phyloP scores from a whole-genome alignment of 2,329 filamentous ascomycete genomes.

The Taxawa tesnikishii region DNA sequence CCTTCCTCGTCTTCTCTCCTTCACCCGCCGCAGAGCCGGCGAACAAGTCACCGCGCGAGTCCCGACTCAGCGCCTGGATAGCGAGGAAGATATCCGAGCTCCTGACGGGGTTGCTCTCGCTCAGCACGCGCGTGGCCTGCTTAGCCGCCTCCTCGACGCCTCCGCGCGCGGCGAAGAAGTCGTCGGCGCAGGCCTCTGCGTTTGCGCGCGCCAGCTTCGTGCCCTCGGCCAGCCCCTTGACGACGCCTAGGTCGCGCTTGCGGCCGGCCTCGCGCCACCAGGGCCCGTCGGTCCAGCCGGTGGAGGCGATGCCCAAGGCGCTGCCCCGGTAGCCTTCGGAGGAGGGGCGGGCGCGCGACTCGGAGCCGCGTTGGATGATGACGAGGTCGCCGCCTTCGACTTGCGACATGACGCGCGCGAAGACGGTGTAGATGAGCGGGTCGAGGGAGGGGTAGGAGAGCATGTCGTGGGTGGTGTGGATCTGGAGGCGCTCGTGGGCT shows the following conservation, averaged over 20 bases:
- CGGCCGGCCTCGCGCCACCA: constrained; percentile 69
- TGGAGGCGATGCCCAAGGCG: constrained; percentile 27
- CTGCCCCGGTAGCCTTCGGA: constrained; percentile 46
- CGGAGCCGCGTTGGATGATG: constrained; percentile 85
- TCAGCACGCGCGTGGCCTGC: constrained; percentile 65
- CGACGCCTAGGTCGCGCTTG: constrained; percentile 64
- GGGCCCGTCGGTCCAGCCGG: constrained; percentile 83
- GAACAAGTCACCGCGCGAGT: constrained; percentile 56
- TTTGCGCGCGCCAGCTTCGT: constrained; percentile 84
- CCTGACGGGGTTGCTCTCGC: constrained; percentile 77
- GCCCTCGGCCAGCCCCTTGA: constrained; percentile 72
- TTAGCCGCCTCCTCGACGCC: constrained; percentile 71
- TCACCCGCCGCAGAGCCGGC: constrained; percentile 33
- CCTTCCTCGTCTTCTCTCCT: constrained; percentile 27
- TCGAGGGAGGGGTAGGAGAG: constrained; percentile 90
- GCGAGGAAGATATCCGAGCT: constrained; percentile 91
- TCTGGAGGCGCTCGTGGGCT: constrained; percentile 90
- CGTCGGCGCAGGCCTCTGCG: constrained; percentile 74
- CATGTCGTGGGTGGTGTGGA: constrained; percentile 94
- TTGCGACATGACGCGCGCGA: constrained; percentile 95
- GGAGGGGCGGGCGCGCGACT: constrained; percentile 56
- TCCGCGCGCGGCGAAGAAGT: constrained; percentile 69
- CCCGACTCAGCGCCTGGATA: constrained; percentile 72
- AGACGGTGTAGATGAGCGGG: constrained; percentile 80
- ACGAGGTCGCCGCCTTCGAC: constrained; percentile 93